Evolutionary conservation across 176 grass and related monocot species (phyloP).

Genomic region (Otatea glauca): DNA sequence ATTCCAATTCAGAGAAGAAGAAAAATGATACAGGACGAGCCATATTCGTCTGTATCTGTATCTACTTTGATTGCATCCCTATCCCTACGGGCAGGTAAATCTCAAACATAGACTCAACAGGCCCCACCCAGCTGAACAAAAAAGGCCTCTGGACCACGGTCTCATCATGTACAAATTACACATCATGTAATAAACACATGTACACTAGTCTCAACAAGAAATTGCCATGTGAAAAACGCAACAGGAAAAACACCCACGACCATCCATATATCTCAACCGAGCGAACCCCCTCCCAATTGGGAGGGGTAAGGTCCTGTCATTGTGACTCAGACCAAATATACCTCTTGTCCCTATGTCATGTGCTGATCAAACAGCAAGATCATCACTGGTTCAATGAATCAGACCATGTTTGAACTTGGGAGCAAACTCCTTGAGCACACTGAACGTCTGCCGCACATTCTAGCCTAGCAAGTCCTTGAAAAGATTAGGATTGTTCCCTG

Average conservation of each 20-base stretch:
- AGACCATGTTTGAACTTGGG: neutral
- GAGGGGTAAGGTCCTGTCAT: constrained; percentile 23
- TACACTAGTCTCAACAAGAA: constrained; percentile 50
- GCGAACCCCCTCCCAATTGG: constrained; percentile 16
- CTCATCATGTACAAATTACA: constrained; percentile 66
- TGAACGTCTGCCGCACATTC: neutral
- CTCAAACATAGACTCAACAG: constrained; percentile 28
- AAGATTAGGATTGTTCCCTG: constrained; percentile 90
- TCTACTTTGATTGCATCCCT: too few relatives aligned
- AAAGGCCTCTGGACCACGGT: constrained; percentile 31
- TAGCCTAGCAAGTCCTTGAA: constrained; percentile 92
- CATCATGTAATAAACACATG: constrained; percentile 58
- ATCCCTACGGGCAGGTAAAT: neutral
- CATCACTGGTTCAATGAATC: constrained; percentile 8
- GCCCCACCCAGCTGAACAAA: constrained; percentile 38
- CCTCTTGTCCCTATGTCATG: constrained; percentile 4
- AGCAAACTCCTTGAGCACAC: neutral
- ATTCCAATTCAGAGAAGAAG: too few relatives aligned
- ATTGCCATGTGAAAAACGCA: constrained; percentile 29
- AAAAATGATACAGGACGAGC: too few relatives aligned
- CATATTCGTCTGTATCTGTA: too few relatives aligned
- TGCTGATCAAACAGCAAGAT: constrained; percentile 34
- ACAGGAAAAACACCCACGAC: constrained; percentile 44
- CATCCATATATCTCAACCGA: constrained; percentile 30
- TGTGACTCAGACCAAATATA: constrained; percentile 49